Conservation (phyloP, 495 filamentous ascomycete species). For the Tuber microsphaerosporum region DNA sequence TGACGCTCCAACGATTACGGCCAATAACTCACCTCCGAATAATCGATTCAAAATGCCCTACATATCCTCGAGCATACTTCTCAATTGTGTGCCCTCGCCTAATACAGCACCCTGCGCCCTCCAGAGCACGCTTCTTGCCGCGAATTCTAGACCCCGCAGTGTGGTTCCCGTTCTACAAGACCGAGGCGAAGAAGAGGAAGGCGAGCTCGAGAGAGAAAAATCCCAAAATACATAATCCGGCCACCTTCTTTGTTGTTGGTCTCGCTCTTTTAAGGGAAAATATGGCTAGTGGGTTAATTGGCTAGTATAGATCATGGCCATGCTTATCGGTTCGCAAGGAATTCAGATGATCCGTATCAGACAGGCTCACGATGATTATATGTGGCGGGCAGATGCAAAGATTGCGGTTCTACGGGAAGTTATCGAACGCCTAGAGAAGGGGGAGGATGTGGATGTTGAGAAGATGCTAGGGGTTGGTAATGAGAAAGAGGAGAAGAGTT, state of each 20-base stretch:
- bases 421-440: constrained; percentile 69
- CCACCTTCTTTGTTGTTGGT: constrained; percentile 71
- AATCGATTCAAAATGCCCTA: not conserved
- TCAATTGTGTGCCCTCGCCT: constrained; percentile 21
- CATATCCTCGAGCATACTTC: constrained; percentile 6
- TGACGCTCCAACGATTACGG: constrained; percentile 22
- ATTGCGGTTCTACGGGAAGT: constrained; percentile 73
- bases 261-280: not conserved
- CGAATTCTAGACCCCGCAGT: constrained; percentile 31
- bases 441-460: constrained; percentile 88
- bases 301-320: constrained; percentile 56
- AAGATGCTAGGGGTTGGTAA: constrained; percentile 73
- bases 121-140: constrained; percentile 25
- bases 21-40: constrained; percentile 15
- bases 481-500: constrained; percentile 64
- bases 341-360: constrained; percentile 81
- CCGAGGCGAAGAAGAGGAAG: constrained; percentile 43
- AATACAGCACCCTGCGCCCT: constrained; percentile 22
- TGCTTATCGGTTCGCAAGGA: constrained; percentile 86
- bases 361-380: constrained; percentile 64
- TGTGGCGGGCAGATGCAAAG: constrained; percentile 67
- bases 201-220: constrained; percentile 47
- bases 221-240: constrained; percentile 70
- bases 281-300: constrained; percentile 14
- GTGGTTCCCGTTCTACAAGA: constrained; percentile 16